A percentile compares a stretch with the other conserved stretches of the same genome.
These are phyloP conservation scores for Sugiyamaella pinicola DNA, from an alignment of 1,139 yeast genomes.

Conservation along the genomic window DNA sequence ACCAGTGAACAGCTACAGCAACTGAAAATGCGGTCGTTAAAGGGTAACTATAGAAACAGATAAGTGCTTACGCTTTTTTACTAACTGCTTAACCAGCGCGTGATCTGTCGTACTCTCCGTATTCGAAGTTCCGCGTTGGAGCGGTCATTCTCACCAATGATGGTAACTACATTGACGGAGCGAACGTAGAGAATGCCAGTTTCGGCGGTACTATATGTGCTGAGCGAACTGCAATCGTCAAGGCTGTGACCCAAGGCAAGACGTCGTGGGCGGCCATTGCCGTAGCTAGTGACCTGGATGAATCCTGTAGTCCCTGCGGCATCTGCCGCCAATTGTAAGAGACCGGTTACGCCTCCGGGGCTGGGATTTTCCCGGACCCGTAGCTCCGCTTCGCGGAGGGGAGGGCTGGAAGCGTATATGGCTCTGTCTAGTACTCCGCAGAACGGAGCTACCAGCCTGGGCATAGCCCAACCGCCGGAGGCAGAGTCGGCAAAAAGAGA, in stretches of 20 bases:
- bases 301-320: conserved; percentile 85
- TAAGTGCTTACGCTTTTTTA: no score
- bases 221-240: conserved; percentile 75
- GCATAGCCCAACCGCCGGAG: conserved; percentile 13
- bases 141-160: conserved; percentile 62
- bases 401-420: background rate
- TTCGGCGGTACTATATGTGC: conserved; percentile 92
- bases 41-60: conserved; percentile 26
- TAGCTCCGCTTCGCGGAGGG: conserved; percentile 5
- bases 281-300: conserved; percentile 63
- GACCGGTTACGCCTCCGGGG: conserved; percentile 6
- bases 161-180: conserved; percentile 63
- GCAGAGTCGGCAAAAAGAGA: background rate
- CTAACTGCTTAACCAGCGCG: conserved; percentile 34
- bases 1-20: conserved; percentile 41
- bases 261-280: conserved; percentile 62
- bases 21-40: conserved; percentile 21
- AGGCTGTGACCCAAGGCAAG: conserved; percentile 61
- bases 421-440: background rate
- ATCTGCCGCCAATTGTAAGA: conserved; percentile 77
- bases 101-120: conserved; percentile 69
- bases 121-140: conserved; percentile 87
- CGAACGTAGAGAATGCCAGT: conserved; percentile 91
- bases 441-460: conserved; percentile 7
- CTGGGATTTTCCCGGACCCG: conserved; percentile 8